Evolutionary conservation across 805 yeast genomes (phyloP).

Genomic region (Candida chauliodis): DNA sequence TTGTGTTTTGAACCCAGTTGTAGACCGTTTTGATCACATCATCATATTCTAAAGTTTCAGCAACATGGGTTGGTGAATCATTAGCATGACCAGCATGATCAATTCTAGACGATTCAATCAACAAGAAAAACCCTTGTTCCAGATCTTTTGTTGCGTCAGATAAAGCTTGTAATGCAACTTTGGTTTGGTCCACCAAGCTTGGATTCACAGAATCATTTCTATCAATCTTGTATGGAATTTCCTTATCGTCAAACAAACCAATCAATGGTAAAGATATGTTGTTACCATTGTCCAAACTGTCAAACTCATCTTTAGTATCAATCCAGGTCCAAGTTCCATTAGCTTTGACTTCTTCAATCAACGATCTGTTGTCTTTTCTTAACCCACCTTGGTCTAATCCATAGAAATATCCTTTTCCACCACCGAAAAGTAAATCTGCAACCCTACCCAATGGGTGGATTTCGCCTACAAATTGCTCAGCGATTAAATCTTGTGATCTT

Average conservation of each 20-base stretch:
- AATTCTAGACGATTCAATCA: conserved; percentile 88
- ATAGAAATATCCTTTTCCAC: conserved; percentile 82
- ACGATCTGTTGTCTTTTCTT: conserved; percentile 63
- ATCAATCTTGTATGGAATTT: conserved; percentile 84
- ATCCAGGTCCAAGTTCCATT: conserved; percentile 52
- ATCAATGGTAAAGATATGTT: conserved; percentile 71
- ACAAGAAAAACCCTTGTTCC: conserved; percentile 78
- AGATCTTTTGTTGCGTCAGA: conserved; percentile 63
- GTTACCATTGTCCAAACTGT: conserved; percentile 48
- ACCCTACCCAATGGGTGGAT: conserved; percentile 66
- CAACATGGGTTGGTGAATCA: conserved; percentile 90
- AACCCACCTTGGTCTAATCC: conserved; percentile 59
- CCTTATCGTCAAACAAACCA: conserved; percentile 68
- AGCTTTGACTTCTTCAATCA: conserved; percentile 56
- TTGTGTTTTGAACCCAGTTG: conserved; percentile 62
- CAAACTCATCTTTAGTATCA: conserved; percentile 57
- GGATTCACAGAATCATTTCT: conserved; percentile 61
- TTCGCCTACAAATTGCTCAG: conserved; percentile 79
- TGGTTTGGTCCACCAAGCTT: conserved; percentile 72
- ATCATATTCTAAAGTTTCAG: conserved; percentile 85
- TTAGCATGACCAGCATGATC: conserved; percentile 94
- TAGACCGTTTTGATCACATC: conserved; percentile 70
- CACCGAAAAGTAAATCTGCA: conserved; percentile 85
- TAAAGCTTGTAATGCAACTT: conserved; percentile 68
- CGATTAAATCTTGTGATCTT: conserved; percentile 77